Conservation (phyloP, 495 filamentous ascomycete genomes). For the Aeminium ludgeri region DNA sequence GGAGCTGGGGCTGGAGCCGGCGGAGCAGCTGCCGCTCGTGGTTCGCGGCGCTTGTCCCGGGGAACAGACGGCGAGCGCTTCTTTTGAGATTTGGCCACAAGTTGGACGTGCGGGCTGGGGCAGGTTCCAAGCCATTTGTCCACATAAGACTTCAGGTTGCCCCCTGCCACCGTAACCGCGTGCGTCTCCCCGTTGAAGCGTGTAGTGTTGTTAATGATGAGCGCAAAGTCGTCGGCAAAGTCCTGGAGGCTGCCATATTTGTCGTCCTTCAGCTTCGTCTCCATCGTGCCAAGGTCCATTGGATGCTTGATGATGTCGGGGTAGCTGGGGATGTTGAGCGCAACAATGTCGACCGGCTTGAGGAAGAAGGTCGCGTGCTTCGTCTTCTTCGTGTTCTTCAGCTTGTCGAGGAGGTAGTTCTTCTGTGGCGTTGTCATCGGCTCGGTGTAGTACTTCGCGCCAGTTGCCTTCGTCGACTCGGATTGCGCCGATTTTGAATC, state of each 20-base stretch:
- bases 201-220: conserved; percentile 58
- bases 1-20: conserved; percentile 1
- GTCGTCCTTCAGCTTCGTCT: conserved; percentile 53
- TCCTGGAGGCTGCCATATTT: conserved; percentile 46
- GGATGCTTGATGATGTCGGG: conserved; percentile 51
- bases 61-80: conserved; percentile 33
- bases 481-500: too few species aligned
- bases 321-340: conserved; percentile 56
- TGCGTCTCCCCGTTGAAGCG: conserved; percentile 72
- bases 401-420: conserved; percentile 34
- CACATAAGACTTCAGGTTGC: conserved; percentile 43
- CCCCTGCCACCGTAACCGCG: conserved; percentile 44
- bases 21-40: conserved; percentile 25
- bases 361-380: conserved; percentile 56
- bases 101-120: conserved; percentile 31
- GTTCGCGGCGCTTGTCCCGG: conserved; percentile 31
- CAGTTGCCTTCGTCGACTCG: too few species aligned
- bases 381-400: conserved; percentile 66
- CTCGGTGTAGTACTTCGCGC: conserved; percentile 15
- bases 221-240: conserved; percentile 52
- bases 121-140: conserved; percentile 39
- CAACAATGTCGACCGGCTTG: conserved; percentile 53
- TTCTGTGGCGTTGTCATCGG: conserved; percentile 41
- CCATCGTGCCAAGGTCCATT: conserved; percentile 71
- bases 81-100: conserved; percentile 39